These are phyloP conservation scores for Oryza coarctata DNA, from an alignment of 176 grass and related monocot species.

Conservation along the genomic window DNA sequence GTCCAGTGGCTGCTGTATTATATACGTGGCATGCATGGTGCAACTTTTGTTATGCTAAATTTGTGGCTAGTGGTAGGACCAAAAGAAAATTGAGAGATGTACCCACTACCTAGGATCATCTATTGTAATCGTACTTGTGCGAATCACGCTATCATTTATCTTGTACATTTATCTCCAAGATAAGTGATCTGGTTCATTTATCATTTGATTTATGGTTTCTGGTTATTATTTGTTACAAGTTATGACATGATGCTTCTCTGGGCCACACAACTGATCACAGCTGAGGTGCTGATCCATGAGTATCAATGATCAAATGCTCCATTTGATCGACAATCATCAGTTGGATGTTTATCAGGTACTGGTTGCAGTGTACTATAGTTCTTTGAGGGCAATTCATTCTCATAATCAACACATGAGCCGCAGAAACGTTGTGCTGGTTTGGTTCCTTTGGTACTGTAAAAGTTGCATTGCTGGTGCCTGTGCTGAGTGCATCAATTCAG, in stretches of 20 bases:
- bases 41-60: background rate
- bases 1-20: background rate
- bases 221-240: background rate
- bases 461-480: background rate
- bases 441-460: background rate
- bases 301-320: background rate
- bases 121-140: background rate
- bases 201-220: background rate
- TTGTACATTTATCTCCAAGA: background rate
- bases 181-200: background rate
- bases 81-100: background rate
- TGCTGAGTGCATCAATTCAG: background rate
- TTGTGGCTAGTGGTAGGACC: background rate
- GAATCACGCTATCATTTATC: background rate
- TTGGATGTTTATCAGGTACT: background rate
- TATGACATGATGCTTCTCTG: background rate
- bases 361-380: background rate
- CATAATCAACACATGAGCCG: background rate
- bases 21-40: background rate
- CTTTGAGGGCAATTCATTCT: background rate
- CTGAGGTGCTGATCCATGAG: background rate
- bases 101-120: background rate
- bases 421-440: background rate
- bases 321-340: no score
- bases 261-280: background rate